phyloP scores from a whole-genome alignment of 306 rosid genomes.

The Alnus glutinosa region DNA sequence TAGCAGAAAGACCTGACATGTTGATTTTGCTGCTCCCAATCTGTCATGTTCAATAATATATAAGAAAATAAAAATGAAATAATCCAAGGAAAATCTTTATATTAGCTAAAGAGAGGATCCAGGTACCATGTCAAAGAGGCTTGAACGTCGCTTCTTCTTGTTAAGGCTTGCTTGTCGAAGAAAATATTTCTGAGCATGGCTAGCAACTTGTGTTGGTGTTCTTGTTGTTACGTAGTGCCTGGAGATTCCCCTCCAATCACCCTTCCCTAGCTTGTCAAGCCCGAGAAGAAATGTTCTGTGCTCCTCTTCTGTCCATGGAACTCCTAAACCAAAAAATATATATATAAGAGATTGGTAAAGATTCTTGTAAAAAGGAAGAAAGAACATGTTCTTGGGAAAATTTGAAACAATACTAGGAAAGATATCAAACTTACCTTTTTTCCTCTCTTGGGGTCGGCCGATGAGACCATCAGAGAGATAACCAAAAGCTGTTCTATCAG shows the following conservation, averaged over 20 bases:
- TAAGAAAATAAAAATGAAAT: neutral
- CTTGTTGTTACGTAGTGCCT: conserved; percentile 72
- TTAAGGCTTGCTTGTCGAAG: conserved; percentile 53
- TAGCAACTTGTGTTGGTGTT: conserved; percentile 96
- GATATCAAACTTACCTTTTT: conserved; percentile 50
- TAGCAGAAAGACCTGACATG: neutral
- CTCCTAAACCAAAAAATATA: conserved; percentile 40
- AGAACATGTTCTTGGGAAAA: neutral
- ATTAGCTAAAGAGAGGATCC: neutral
- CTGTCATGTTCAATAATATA: conserved; percentile 29
- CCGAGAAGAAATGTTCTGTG: conserved; percentile 78
- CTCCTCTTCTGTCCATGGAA: conserved; percentile 95
- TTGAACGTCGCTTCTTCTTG: conserved; percentile 78
- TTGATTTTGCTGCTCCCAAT: conserved; percentile 45
- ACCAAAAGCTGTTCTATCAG: conserved; percentile 45
- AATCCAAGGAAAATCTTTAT: neutral
- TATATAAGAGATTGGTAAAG: too few relatives aligned
- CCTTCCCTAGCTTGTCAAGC: conserved; percentile 82
- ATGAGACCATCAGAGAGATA: conserved; percentile 79
- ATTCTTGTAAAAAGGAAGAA: too few relatives aligned
- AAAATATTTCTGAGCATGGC: conserved; percentile 94
- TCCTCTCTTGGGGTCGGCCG: conserved; percentile 59
- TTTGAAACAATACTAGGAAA: neutral
- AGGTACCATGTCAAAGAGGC: conserved; percentile 76
- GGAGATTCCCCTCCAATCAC: conserved; percentile 95